A percentile compares a stretch with the other conserved stretches of the same genome.
Evolutionary conservation across 108 stramenopile species (phyloP).

Genomic region (Hondaea fermentalgiana): DNA sequence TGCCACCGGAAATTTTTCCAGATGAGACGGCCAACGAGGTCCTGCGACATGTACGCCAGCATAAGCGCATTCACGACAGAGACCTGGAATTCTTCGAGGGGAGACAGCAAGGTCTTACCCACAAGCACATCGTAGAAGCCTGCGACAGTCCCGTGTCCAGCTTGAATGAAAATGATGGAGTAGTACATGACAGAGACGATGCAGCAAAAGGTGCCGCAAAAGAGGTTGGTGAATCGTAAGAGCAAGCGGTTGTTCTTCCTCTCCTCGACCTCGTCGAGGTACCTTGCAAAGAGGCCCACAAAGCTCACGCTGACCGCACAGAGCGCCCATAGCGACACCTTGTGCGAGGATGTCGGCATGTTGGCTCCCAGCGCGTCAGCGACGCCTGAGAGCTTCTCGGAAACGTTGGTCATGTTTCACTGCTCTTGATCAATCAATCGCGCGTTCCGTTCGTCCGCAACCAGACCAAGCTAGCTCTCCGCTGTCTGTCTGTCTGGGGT

Average conservation of each 20-base stretch:
- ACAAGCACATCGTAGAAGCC: neutral
- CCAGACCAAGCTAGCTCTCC: too few relatives aligned
- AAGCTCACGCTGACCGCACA: neutral
- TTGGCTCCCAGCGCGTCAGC: too few relatives aligned
- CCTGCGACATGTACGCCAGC: neutral
- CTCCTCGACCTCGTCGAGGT: neutral
- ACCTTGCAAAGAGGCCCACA: constrained; percentile 11
- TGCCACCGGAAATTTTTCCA: neutral
- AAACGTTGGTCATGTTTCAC: too few relatives aligned
- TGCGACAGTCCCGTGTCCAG: neutral
- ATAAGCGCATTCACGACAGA: neutral
- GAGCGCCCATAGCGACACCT: neutral
- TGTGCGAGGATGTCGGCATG: neutral
- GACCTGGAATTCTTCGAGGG: neutral
- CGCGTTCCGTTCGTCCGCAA: too few relatives aligned
- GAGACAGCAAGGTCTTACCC: neutral
- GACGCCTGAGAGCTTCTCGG: too few relatives aligned
- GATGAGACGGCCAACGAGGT: neutral
- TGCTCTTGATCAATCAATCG: too few relatives aligned
- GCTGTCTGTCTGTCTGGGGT: too few relatives aligned
- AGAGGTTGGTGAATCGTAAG: neutral
- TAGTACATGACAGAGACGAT: neutral
- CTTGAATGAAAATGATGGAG: neutral
- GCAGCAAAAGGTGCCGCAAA: neutral
- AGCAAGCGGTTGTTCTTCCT: neutral